Conservation (phyloP, 1,284 basidiomycete genomes). For the Lentinula novae-zelandiae region DNA sequence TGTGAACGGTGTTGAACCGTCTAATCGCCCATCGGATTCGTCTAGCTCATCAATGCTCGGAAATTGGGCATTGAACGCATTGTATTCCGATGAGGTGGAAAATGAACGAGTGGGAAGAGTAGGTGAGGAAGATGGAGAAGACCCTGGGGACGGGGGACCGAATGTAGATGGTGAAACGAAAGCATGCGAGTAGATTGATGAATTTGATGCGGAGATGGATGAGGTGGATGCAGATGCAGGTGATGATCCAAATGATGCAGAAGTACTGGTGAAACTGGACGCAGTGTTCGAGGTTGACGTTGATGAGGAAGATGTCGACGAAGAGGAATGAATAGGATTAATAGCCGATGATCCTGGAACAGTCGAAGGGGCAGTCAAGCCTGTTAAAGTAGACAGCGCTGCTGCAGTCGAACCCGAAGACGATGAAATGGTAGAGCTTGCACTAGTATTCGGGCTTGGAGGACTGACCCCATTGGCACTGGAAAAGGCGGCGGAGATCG, state of each 20-base stretch:
- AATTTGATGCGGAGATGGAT: slow-evolving; percentile 28
- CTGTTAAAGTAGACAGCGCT: slow-evolving; percentile 18
- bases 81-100: not conserved
- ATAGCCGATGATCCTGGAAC: slow-evolving; percentile 21
- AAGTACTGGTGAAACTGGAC: slow-evolving; percentile 18
- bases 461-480: not conserved
- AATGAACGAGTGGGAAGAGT: slow-evolving; percentile 34
- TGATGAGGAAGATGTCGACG: slow-evolving; percentile 34
- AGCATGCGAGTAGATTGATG: slow-evolving; percentile 39
- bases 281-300: slow-evolving; percentile 17
- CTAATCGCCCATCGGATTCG: slow-evolving; percentile 25
- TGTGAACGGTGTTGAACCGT: not conserved
- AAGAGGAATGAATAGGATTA: slow-evolving; percentile 6
- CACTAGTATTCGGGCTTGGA: not conserved
- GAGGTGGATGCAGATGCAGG: slow-evolving; percentile 27
- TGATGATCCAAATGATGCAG: slow-evolving; percentile 29
- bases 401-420: slow-evolving; percentile 16
- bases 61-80: slow-evolving; percentile 58
- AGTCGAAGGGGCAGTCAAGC: slow-evolving; percentile 16
- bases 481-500: slow-evolving; percentile 32
- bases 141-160: slow-evolving; percentile 70
- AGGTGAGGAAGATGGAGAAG: slow-evolving; percentile 52
- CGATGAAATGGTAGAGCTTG: not conserved
- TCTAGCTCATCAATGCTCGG: slow-evolving; percentile 76
- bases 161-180: slow-evolving; percentile 65